These are phyloP conservation scores for Pseudogymnoascus sp. DNA, from an alignment of 2,329 filamentous ascomycete species.

Conservation along the genomic window DNA sequence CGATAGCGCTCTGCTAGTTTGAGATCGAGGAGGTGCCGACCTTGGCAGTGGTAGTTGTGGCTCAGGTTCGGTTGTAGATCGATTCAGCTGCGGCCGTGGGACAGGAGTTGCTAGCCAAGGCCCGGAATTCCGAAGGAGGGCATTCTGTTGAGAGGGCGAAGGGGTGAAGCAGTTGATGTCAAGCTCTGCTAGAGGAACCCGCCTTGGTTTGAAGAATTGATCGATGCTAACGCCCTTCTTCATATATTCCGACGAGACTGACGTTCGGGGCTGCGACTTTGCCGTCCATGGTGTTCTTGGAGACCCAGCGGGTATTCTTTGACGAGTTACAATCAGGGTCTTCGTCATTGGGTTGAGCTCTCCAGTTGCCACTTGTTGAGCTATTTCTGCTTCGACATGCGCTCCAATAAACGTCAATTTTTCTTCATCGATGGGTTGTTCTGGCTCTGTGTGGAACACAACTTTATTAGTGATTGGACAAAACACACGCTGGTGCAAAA, in stretches of 20 bases:
- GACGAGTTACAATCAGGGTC: constrained; percentile 38
- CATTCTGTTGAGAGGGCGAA: constrained; percentile 55
- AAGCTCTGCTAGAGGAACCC: constrained; percentile 58
- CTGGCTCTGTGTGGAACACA: constrained; percentile 66
- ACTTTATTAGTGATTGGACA: constrained; percentile 66
- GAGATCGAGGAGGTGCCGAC: constrained; percentile 30
- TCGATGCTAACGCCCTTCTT: constrained; percentile 57
- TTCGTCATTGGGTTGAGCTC: constrained; percentile 90
- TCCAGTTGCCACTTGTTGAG: constrained; percentile 67
- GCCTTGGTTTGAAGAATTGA: constrained; percentile 57
- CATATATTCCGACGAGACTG: constrained; percentile 37
- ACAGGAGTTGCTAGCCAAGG: constrained; percentile 49
- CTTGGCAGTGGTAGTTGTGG: constrained; percentile 25
- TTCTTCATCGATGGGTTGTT: constrained; percentile 54
- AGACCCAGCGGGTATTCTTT: constrained; percentile 14
- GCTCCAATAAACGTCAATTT: constrained; percentile 77
- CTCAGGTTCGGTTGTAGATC: constrained; percentile 23
- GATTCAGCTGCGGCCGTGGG: constrained; percentile 26
- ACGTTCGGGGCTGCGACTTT: constrained; percentile 16
- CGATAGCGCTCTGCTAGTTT: constrained; percentile 35
- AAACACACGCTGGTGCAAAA: constrained; percentile 90
- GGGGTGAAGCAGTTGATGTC: constrained; percentile 61
- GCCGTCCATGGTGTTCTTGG: constrained; percentile 18
- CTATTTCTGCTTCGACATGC: constrained; percentile 60
- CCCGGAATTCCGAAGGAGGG: constrained; percentile 46